Percentiles rank a stretch among this genome's conserved stretches.
phyloP scores from a whole-genome alignment of 2,329 filamentous ascomycete genomes.

The Sordariomycetes sp. region DNA sequence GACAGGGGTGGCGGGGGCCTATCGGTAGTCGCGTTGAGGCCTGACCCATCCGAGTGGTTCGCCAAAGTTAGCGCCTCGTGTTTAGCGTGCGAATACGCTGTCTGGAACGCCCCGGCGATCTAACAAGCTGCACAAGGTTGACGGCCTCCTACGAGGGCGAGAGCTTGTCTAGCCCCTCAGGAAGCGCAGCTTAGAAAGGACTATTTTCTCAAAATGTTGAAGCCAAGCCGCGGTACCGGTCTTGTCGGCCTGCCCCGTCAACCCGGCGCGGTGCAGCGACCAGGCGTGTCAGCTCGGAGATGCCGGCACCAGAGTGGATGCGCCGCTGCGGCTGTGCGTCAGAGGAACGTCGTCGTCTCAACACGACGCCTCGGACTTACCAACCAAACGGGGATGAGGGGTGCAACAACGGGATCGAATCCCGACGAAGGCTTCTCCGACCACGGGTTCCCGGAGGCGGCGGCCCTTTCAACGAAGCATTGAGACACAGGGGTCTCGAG shows the following conservation, averaged over 20 bases:
- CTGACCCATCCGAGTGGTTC: background rate
- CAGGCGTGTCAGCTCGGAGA: background rate
- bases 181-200: no score
- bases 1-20: background rate
- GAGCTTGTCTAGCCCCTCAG: background rate
- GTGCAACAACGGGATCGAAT: no score
- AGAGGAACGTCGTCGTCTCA: background rate
- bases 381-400: no score
- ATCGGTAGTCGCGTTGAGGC: no score
- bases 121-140: background rate
- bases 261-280: background rate
- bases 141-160: background rate
- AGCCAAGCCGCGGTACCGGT: no score
- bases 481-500: background rate
- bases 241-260: background rate
- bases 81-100: background rate
- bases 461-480: background rate
- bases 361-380: background rate
- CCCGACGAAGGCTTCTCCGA: no score
- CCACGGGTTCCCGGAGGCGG: no score
- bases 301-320: background rate
- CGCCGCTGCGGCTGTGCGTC: background rate
- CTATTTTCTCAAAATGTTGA: no score
- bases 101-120: background rate
- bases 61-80: background rate